Base-by-base conservation (phyloP, 1,284 basidiomycete species). In the Thecaphora frezii region DNA sequence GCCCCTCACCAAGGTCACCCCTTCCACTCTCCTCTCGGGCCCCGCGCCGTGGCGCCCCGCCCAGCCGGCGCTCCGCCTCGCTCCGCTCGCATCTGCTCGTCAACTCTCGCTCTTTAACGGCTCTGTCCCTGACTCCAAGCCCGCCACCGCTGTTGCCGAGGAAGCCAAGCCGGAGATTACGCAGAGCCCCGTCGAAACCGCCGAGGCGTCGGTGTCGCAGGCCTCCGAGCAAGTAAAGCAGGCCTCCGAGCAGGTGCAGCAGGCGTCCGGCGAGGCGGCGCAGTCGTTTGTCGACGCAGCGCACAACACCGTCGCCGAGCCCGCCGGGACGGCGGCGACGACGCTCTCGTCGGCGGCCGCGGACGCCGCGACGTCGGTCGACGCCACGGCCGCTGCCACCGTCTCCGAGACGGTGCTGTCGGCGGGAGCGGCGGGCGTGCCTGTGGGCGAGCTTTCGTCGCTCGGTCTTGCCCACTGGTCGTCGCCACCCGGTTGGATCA, bases 381-480 rank as follows among this genome's bases (percentile, higher is more conserved):
- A 62, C 41, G 39, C 54, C n/a, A 44, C 61, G 14, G 38, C 57
- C 5, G 54, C 51, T 16, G 41, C 59, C 24, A 71, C 58, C 30
- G 51, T 68, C 24, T 53, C 54, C 21, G 68, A 71, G 45, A 44
- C 53, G 3, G 50, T 66, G n/a, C 26, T 40, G 18, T 51, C 54
- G 16, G 56, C 60, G 1, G 33, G 33, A 3, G 12, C 18, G 12
- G 45, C 51, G 33, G 64, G 58, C 40, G 72, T 91, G 36, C 86
- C 89, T 62, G 85, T 86, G 30, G 90, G 90, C 0, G 91, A 93
- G 80, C 83, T 94, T 36, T 84, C 87, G 21, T 84, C 87, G 13
- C 82, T 92, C 39, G 92, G 90, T 3, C 82, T 93, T 5, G 83
- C 84, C 19, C 81, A 84, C 50, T 86, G 83, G 79, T 82, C 18